phyloP scores from a whole-genome alignment of 306 rosid species.

The Benincasa hispida region DNA sequence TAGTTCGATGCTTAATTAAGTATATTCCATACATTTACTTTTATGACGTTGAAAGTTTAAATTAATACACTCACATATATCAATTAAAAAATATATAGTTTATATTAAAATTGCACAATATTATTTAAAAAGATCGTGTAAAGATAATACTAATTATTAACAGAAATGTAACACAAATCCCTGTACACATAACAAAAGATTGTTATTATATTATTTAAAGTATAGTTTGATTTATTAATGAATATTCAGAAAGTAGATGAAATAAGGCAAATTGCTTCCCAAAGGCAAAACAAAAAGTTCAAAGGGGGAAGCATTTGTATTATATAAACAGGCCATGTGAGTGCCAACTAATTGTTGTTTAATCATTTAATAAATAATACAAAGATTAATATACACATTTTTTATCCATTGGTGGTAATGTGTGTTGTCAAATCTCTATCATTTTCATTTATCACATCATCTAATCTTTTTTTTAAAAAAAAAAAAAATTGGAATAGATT shows the following conservation, averaged over 20 bases:
- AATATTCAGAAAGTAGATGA: background rate
- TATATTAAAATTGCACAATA: too few relatives aligned
- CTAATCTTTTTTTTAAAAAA: too few relatives aligned
- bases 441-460: background rate
- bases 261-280: slow-evolving; percentile 40
- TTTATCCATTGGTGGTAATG: background rate
- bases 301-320: slow-evolving; percentile 24
- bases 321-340: slow-evolving; percentile 59
- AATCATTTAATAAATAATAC: slow-evolving; percentile 6
- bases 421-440: background rate
- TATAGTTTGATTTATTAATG: background rate
- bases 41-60: too few relatives aligned
- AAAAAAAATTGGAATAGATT: background rate
- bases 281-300: slow-evolving; percentile 11
- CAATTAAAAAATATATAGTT: too few relatives aligned
- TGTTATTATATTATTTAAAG: background rate
- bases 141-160: background rate
- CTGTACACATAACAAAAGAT: background rate
- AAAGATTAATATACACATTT: background rate
- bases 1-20: too few relatives aligned
- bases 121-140: background rate
- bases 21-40: too few relatives aligned
- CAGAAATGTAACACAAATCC: background rate
- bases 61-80: too few relatives aligned
- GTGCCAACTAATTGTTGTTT: slow-evolving; percentile 38